phyloP scores from a whole-genome alignment of 352 stramenopile genomes.

The Phytophthora hybrid region DNA sequence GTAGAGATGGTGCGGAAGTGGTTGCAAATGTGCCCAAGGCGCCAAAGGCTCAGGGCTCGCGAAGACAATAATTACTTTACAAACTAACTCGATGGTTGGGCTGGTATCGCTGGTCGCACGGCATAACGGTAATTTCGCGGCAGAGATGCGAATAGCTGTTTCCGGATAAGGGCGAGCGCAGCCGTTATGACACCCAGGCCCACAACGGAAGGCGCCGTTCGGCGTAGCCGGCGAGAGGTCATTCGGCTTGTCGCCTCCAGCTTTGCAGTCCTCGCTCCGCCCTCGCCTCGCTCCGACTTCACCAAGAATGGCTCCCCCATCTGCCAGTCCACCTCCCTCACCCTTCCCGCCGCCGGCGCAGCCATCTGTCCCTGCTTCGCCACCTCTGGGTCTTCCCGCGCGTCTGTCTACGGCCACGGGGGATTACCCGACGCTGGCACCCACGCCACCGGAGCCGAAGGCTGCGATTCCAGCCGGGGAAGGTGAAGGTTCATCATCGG shows the following conservation, averaged over 20 bases:
- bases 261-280: not conserved
- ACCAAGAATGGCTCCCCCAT: not conserved
- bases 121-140: not conserved
- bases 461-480: no score
- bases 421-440: not conserved
- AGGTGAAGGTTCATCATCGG: not conserved
- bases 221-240: not conserved
- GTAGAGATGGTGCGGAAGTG: no score
- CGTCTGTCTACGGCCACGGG: no score
- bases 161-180: not conserved
- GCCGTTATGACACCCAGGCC: not conserved
- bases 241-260: not conserved
- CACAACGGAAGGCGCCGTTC: not conserved
- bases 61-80: no score
- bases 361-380: no score
- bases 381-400: no score
- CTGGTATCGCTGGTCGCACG: no score
- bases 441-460: no score
- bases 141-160: not conserved
- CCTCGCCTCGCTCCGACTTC: not conserved
- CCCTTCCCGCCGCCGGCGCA: no score
- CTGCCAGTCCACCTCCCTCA: not conserved
- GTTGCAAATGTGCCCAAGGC: no score
- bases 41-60: no score
- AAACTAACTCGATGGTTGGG: no score